Conservation (phyloP, 352 stramenopile genomes). For the Phytophthora cryptogea region DNA sequence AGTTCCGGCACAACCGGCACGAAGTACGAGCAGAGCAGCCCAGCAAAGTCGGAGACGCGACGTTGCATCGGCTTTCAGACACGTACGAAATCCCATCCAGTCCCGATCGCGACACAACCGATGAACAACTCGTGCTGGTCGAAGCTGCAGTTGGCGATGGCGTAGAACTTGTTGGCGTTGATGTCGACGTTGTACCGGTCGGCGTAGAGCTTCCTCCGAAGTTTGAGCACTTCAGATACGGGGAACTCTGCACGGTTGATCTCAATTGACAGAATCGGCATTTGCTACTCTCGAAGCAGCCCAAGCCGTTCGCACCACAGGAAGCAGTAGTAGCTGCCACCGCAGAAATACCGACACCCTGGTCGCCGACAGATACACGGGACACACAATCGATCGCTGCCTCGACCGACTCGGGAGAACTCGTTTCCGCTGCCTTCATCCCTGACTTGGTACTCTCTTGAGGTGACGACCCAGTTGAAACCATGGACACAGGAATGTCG, state of each 20-base stretch:
- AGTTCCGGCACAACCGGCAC: constrained; percentile 57
- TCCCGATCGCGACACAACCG: constrained; percentile 31
- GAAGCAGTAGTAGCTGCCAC: constrained; percentile 20
- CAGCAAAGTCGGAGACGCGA: constrained; percentile 24
- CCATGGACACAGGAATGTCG: constrained; percentile 8
- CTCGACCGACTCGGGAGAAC: background rate
- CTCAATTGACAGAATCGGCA: constrained; percentile 51
- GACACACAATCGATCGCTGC: constrained; percentile 25
- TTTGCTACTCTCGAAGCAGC: constrained; percentile 28
- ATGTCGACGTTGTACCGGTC: constrained; percentile 9
- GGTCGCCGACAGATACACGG: constrained; percentile 32
- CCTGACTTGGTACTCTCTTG: background rate
- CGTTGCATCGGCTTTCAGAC: constrained; percentile 44
- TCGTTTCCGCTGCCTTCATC: background rate
- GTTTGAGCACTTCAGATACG: constrained; percentile 31
- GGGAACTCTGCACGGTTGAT: constrained; percentile 25
- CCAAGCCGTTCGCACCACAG: constrained; percentile 32
- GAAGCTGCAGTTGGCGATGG: constrained; percentile 23
- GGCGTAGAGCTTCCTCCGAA: constrained; percentile 9
- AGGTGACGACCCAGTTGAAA: constrained; percentile 2
- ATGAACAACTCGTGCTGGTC: constrained; percentile 33
- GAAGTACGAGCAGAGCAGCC: constrained; percentile 50
- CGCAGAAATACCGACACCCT: constrained; percentile 35
- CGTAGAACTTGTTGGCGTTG: constrained; percentile 1
- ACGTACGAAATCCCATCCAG: constrained; percentile 52